Evolutionary conservation across 805 yeast species (phyloP), one percentile per base, ranked within the genome.

Genomic region (Isabelozyma gotoi): DNA sequence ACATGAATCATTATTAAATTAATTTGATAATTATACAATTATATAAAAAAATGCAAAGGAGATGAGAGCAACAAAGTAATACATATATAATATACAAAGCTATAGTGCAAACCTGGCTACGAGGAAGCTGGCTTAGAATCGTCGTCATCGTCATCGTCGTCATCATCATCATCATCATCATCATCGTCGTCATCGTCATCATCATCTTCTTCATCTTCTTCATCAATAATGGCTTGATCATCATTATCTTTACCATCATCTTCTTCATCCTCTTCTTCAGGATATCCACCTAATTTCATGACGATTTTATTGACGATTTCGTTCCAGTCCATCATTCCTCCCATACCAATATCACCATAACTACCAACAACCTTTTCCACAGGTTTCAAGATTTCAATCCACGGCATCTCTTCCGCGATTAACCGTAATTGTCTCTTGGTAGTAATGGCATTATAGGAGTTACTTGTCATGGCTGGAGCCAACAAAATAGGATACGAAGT

Each of bases 341-440:
- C 98, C 89, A 94, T 86, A n/a, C 98, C 98, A 44, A 94, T 90
- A 55, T 92, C 98, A 48, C 99, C 98, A 68, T 91, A 89, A 34
- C 88, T 79, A 44, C 96, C 89, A 58, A 86, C 82, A 5, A 92
- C 96, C 64, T 92, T 92, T 63, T 92, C 99, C 18, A 90, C 89
- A 0, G 99, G 99, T 61, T 84, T 85, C 59, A 94, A 75, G n/a
- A 92, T 81, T 51, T 89, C 96, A 49, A 92, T 84, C 92, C 95
- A 92, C 29, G 92, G 88, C 94, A 94, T 91, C 51, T 90, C 96
- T 50, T 89, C 96, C 38, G 80, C 77, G 43, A 92, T 80, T 29
- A 85, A 71, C 46, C 80, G 75, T 48, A 92, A 70, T 50, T 92
- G 97, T 51, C 87, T 80, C 60, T 85, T 88, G 1, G 98, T 92